Evolutionary conservation across 2,329 filamentous ascomycete genomes (phyloP), one percentile per base, ranked within the genome.

Genomic region (Aureobasidium sp.): DNA sequence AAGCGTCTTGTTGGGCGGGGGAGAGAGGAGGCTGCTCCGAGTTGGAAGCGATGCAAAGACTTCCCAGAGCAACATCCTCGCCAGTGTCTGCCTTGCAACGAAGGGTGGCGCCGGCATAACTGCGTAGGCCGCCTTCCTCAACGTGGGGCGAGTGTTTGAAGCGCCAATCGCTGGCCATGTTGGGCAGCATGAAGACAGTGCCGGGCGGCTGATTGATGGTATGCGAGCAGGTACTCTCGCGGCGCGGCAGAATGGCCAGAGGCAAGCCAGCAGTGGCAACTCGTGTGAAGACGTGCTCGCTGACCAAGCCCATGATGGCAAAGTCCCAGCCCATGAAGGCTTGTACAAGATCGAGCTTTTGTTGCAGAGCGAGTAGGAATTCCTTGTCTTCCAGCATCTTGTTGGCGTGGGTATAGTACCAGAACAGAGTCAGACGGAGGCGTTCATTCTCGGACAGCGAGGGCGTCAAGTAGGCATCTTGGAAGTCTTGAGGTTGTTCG

Each of bases 251-350:
- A 7, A 77, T 70, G 16, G 72, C 75, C 0, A 79, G 65, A 0
- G 75, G 71, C 4, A 79, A 67, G 2, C 76, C 76, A 1, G 74
- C 70, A 0, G 77, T 75, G 2, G 73, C 77, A 29, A 79, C 62
- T 13, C 78, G 74, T 5, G 73, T 76, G 64, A 75, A 79, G 36
- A 74, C 71, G 49, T 78, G 73, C 63, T 76, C 70, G 30, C 77
- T 74, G 5, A 79, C 68, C 3, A 79, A 66, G 2, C 78, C 78
- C 6, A 78, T 70, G 21, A 79, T 74, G n/a, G 72, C 77, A 59
- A 73, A 77, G 10, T 80, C 77, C 77, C 78, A 80, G 8, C 71
- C 76, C 5, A 75, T 72, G 1, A 74, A 74, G 25, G 78, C 73
- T 27, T 74, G 69, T 0, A 74, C 76, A 2, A 80, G 67, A 16